Evolutionary conservation across 495 filamentous ascomycete genomes (phyloP), one percentile per base, ranked within the genome.

Genomic region (Tuber brumale): DNA sequence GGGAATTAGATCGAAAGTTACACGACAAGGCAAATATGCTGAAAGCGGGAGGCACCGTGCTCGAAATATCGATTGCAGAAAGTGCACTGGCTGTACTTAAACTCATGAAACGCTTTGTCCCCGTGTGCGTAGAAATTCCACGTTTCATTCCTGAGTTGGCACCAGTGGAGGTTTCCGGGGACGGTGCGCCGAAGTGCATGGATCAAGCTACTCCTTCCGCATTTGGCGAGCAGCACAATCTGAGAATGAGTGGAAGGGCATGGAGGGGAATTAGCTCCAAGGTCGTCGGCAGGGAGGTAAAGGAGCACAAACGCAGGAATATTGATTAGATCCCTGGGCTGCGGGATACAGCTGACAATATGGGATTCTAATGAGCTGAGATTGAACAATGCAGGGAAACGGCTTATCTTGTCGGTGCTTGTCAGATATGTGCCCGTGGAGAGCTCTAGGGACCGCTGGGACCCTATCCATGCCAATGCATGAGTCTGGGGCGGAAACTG

Each of bases 151-250:
- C 91, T 78, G 93, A 93, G 77, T 88, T 99, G 74, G 89, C 91
- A 81, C 88, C 90, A 81, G 89, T 99, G 83, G 92, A 90, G 85
- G 87, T 89, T 78, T 98, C 94, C 86, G 95, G 97, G 84, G 93
- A 96, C 79, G 90, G 92, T 79, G 97, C 94, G 86, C 95, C 97
- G 85, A 94, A 97, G 84, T 97, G 96, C 93, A 93, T 97, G 78
- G 95, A 99, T 79, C 94, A 97, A 85, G 95, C 95, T 76, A 93
- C 92, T 79, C 97, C 94, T 84, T 99, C 95, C 87, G 97, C 94
- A 79, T 94, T 94, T 76, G 91, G 95, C 71, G 98, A 99, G 86
- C 95, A 98, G 86, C 95, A 97, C 85, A 97, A 97, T 84, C 92
- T 95, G 80, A 93, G 95, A 76, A 99, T 98, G 86, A 97, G 92